Evolutionary conservation across 352 stramenopile species (phyloP).

Genomic region (Thraustochytrium aureum): DNA sequence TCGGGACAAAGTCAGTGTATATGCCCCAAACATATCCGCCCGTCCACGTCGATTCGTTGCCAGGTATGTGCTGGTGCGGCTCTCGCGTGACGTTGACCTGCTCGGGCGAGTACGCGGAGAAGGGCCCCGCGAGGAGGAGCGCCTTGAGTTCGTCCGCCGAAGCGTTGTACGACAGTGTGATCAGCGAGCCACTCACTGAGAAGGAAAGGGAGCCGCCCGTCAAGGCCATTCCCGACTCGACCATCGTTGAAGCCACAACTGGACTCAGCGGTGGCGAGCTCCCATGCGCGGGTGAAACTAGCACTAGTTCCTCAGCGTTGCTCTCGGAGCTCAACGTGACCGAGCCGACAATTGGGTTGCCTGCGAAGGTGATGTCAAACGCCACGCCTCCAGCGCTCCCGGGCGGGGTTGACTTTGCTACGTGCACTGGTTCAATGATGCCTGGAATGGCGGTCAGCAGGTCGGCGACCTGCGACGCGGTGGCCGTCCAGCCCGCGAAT

Average conservation of each 20-base stretch:
- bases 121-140: too few relatives aligned
- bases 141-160: too few relatives aligned
- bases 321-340: too few relatives aligned
- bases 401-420: background rate
- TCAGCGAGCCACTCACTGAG: too few relatives aligned
- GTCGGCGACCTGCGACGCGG: background rate
- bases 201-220: too few relatives aligned
- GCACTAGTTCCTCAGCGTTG: too few relatives aligned
- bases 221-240: too few relatives aligned
- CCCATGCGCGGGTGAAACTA: too few relatives aligned
- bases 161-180: too few relatives aligned
- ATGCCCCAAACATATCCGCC: background rate
- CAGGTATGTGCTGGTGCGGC: background rate
- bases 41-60: background rate
- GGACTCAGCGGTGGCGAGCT: too few relatives aligned
- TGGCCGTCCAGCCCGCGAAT: background rate
- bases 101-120: background rate
- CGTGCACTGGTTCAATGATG: background rate
- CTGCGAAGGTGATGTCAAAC: background rate
- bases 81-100: background rate
- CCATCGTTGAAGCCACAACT: too few relatives aligned
- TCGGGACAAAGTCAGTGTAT: background rate
- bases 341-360: background rate
- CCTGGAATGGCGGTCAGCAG: background rate
- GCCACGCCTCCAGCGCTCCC: background rate